phyloP scores from a whole-genome alignment of 1,284 basidiomycete species.

The Puccinia sorghi region DNA sequence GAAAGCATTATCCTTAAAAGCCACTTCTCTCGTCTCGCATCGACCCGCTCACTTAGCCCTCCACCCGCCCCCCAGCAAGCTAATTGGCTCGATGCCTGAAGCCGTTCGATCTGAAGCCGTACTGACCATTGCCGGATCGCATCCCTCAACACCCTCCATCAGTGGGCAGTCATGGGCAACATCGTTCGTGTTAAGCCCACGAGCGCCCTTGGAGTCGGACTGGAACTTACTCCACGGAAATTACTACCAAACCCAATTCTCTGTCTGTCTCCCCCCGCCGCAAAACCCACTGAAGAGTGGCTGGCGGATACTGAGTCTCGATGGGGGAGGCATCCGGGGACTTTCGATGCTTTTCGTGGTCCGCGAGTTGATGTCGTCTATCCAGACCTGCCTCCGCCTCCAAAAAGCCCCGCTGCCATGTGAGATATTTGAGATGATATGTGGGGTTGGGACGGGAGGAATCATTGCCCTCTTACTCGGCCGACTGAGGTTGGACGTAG shows the following conservation, averaged over 20 bases:
- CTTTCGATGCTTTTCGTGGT: constrained; percentile 42
- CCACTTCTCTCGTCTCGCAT: background rate
- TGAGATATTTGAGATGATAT: constrained; percentile 52
- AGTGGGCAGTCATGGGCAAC: constrained; percentile 45
- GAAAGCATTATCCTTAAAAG: background rate
- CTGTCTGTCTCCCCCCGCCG: background rate
- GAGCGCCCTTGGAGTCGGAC: constrained; percentile 25
- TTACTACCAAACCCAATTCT: background rate
- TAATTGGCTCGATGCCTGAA: background rate
- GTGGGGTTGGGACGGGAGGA: constrained; percentile 51
- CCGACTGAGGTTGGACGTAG: constrained; percentile 37
- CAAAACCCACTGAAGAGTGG: constrained; percentile 26
- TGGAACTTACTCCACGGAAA: background rate
- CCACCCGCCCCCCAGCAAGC: background rate
- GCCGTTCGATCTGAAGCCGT: constrained; percentile 13
- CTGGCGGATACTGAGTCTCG: constrained; percentile 52
- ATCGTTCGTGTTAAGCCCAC: constrained; percentile 35
- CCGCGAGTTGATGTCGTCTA: constrained; percentile 18
- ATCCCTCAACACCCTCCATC: constrained; percentile 15
- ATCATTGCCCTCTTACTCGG: constrained; percentile 53
- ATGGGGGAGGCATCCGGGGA: constrained; percentile 53
- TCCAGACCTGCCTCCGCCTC: constrained; percentile 20
- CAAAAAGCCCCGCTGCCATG: constrained; percentile 36
- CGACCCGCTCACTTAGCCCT: background rate
- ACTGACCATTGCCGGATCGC: constrained; percentile 26